Conservation (phyloP, 2,329 filamentous ascomycete genomes). For the Rugonectria rugulosa region DNA sequence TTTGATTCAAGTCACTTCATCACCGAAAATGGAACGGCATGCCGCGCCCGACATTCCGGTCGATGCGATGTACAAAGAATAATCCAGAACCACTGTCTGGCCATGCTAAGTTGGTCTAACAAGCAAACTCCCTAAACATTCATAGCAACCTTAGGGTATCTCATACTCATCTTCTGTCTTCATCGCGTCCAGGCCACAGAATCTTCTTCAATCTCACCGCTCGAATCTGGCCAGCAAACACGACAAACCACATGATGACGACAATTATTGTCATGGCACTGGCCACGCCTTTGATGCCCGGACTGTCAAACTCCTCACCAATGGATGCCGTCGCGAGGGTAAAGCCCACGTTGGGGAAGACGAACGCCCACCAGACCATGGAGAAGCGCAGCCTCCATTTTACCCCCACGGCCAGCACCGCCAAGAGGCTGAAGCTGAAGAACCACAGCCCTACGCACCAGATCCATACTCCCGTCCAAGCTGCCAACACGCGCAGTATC, state of each 20-base stretch:
- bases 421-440: constrained; percentile 35
- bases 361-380: constrained; percentile 40
- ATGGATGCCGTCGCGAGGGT: constrained; percentile 35
- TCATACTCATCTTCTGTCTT: constrained; percentile 23
- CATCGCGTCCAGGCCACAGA: constrained; percentile 38
- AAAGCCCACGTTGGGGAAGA: constrained; percentile 41
- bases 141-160: constrained; percentile 5
- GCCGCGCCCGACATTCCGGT: no score
- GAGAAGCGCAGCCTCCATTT: constrained; percentile 32
- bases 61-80: no score
- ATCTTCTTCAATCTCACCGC: constrained; percentile 33
- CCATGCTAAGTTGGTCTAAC: no score
- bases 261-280: constrained; percentile 32
- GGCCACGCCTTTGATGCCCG: constrained; percentile 34
- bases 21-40: no score
- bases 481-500: constrained; percentile 34
- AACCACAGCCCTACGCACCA: constrained; percentile 41
- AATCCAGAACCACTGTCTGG: no score
- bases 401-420: constrained; percentile 25
- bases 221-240: constrained; percentile 28
- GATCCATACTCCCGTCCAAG: constrained; percentile 37
- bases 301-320: constrained; percentile 35
- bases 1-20: no score
- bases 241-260: constrained; percentile 36
- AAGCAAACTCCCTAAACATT: no score